phyloP scores from a whole-genome alignment of 331 rosid species.

The Cydonia oblonga region DNA sequence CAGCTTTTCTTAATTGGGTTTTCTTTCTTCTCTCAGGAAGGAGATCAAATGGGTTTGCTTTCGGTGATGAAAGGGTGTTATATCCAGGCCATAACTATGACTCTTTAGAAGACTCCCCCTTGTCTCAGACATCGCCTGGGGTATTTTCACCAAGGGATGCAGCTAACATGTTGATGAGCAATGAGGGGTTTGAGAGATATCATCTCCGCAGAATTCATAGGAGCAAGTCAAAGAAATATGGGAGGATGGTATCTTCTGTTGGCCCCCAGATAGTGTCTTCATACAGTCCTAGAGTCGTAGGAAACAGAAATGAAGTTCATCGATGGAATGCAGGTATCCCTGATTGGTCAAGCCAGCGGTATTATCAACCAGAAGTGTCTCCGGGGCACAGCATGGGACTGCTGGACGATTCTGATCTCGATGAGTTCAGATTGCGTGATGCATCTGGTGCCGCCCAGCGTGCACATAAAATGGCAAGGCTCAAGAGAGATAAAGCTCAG shows the following conservation, averaged over 20 bases:
- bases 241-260: constrained; percentile 26
- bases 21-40: constrained; percentile 47
- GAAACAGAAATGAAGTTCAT: constrained; percentile 40
- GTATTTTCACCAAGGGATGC: constrained; percentile 50
- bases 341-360: constrained; percentile 37
- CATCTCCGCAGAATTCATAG: constrained; percentile 32
- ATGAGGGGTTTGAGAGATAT: constrained; percentile 42
- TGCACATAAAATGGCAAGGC: constrained; percentile 52
- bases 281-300: constrained; percentile 27
- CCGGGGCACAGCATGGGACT: constrained; percentile 44
- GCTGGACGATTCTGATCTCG: constrained; percentile 45
- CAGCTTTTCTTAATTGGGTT: constrained; percentile 4
- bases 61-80: constrained; percentile 49
- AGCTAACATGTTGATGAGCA: constrained; percentile 29
- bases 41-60: constrained; percentile 53
- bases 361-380: constrained; percentile 27
- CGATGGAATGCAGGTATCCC: constrained; percentile 28
- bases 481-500: constrained; percentile 59
- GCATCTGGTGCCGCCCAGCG: constrained; percentile 53
- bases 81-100: constrained; percentile 56
- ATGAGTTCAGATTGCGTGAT: constrained; percentile 54
- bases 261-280: constrained; percentile 26
- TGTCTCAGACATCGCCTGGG: constrained; percentile 47
- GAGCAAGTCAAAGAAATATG: constrained; percentile 48
- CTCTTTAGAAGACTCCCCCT: constrained; percentile 67